A percentile compares a stretch with the other conserved stretches of the same genome.
Evolutionary conservation across 2,329 filamentous ascomycete genomes (phyloP).

Genomic region (Metarhizium brunneum): DNA sequence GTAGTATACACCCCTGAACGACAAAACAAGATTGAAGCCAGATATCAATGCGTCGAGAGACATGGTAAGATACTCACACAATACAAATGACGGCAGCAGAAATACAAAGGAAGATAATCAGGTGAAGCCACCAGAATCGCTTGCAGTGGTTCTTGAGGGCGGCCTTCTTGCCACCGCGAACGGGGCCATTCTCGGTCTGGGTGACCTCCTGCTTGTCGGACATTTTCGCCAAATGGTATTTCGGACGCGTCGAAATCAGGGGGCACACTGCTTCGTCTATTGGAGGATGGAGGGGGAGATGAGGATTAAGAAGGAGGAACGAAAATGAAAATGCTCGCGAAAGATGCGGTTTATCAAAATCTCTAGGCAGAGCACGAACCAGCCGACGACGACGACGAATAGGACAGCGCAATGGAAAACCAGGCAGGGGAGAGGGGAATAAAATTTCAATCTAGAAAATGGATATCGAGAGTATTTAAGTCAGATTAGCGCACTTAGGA

Average conservation of each 20-base stretch:
- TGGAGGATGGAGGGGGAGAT: background rate
- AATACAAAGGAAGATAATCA: conserved; percentile 40
- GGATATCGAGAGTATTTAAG: conserved; percentile 8
- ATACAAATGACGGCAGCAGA: conserved; percentile 47
- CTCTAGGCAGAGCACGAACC: background rate
- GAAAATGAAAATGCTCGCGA: background rate
- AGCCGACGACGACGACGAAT: conserved; percentile 1
- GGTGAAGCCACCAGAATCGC: conserved; percentile 53
- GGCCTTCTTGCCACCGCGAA: conserved; percentile 25
- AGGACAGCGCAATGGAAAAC: background rate
- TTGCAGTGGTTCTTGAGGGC: conserved; percentile 37
- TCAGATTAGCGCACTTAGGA: background rate
- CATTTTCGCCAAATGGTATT: conserved; percentile 18
- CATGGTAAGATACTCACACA: conserved; percentile 39
- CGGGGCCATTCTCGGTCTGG: conserved; percentile 24
- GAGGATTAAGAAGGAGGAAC: background rate
- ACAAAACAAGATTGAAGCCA: background rate
- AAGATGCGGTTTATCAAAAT: background rate
- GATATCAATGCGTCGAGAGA: background rate
- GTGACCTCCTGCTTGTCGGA: conserved; percentile 27
- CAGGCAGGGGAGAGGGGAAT: background rate
- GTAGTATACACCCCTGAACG: background rate
- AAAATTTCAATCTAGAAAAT: background rate
- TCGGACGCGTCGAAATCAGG: background rate
- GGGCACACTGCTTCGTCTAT: background rate